phyloP scores from a whole-genome alignment of 225 moss, liverwort and hornwort genomes.

The Marchantia paleacea region DNA sequence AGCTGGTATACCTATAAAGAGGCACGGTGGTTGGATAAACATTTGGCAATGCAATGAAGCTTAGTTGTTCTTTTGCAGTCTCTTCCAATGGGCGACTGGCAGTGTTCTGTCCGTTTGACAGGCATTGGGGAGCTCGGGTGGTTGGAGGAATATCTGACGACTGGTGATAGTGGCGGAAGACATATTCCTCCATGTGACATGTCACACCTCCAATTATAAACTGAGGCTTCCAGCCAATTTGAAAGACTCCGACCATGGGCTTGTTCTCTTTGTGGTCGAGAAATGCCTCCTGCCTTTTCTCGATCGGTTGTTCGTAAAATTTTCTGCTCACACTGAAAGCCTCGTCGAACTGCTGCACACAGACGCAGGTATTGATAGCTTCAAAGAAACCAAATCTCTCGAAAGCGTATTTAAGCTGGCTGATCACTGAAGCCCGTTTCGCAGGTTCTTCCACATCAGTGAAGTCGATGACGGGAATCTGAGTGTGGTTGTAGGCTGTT shows the following conservation, averaged over 20 bases:
- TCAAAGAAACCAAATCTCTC: slow-evolving; percentile 29
- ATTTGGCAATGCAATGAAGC: neutral
- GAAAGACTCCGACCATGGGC: slow-evolving; percentile 20
- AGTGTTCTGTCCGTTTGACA: neutral
- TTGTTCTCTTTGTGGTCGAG: slow-evolving; percentile 10
- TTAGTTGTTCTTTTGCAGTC: neutral
- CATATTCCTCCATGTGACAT: slow-evolving; percentile 27
- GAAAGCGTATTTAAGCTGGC: slow-evolving; percentile 14
- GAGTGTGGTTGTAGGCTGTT: neutral
- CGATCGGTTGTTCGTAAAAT: slow-evolving; percentile 22
- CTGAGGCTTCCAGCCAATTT: slow-evolving; percentile 25
- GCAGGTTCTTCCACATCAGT: slow-evolving; percentile 9
- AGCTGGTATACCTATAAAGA: neutral
- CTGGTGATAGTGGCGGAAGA: slow-evolving; percentile 25
- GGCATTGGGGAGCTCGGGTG: neutral
- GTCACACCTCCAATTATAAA: neutral
- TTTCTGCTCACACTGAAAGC: slow-evolving; percentile 11
- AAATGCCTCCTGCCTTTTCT: slow-evolving; percentile 15
- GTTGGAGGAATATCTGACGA: slow-evolving; percentile 20
- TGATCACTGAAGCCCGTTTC: neutral
- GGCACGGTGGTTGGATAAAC: neutral
- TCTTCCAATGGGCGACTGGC: too few species aligned
- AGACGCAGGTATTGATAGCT: slow-evolving; percentile 8
- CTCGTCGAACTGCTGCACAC: slow-evolving; percentile 13
- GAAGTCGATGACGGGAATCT: slow-evolving; percentile 30